These are phyloP conservation scores for Peronospora farinosa DNA, from an alignment of 352 stramenopile genomes.

Conservation along the genomic window DNA sequence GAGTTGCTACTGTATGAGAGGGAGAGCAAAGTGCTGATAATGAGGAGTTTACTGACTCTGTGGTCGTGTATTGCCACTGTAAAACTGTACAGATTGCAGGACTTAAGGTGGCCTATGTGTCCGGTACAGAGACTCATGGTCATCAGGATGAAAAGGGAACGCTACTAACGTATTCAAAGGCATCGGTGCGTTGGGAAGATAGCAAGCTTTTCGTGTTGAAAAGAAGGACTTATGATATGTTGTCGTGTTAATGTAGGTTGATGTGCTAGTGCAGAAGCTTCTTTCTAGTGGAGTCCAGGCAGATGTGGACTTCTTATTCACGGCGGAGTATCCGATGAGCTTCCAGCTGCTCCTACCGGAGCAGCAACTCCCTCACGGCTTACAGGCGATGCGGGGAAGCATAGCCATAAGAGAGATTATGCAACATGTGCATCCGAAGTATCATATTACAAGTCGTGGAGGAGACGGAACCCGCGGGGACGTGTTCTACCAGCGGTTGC, in stretches of 20 bases:
- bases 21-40: not conserved
- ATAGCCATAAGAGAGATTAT: conserved; percentile 27
- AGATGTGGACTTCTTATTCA: conserved; percentile 66
- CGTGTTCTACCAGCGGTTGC: conserved; percentile 74
- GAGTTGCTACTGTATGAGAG: conserved; percentile 34
- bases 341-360: conserved; percentile 54
- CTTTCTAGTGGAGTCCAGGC: conserved; percentile 16
- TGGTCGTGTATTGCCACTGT: not conserved
- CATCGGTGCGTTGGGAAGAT: conserved; percentile 14
- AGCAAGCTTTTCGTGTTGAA: not conserved
- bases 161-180: conserved; percentile 29
- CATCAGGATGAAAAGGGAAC: conserved; percentile 25
- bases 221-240: not conserved
- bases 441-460: conserved; percentile 61
- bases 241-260: conserved; percentile 9
- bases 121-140: conserved; percentile 22
- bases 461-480: conserved; percentile 28
- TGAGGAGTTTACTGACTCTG: conserved; percentile 1
- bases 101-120: conserved; percentile 39
- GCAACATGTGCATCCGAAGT: conserved; percentile 50
- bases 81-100: conserved; percentile 31
- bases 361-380: conserved; percentile 45
- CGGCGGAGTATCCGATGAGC: conserved; percentile 37
- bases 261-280: conserved; percentile 20
- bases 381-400: conserved; percentile 37